Evolutionary conservation across 192 early-diverging fungal species (phyloP).

Genomic region (Entophlyctis helioformis): DNA sequence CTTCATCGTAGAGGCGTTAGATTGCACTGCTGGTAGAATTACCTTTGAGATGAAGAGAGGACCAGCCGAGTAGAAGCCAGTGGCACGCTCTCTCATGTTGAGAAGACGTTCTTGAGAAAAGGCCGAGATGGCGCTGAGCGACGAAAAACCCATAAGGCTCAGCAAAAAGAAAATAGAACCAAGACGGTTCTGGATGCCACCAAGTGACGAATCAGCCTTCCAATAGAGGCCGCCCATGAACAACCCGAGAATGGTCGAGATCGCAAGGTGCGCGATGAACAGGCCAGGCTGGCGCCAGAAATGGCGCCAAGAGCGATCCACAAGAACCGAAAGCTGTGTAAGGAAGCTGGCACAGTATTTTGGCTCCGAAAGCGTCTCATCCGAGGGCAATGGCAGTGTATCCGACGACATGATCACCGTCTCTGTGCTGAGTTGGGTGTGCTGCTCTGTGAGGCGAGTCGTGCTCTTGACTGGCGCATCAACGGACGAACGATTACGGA

Average conservation of each 20-base stretch:
- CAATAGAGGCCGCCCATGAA: slow-evolving; percentile 61
- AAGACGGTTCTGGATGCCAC: slow-evolving; percentile 64
- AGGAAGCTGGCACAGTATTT: slow-evolving; percentile 29
- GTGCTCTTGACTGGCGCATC: neutral
- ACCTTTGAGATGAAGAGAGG: slow-evolving; percentile 42
- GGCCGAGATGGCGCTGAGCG: slow-evolving; percentile 47
- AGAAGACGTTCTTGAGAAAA: slow-evolving; percentile 31
- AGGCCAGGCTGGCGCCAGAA: slow-evolving; percentile 29
- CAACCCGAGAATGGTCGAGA: slow-evolving; percentile 40
- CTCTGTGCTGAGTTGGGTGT: neutral
- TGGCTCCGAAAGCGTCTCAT: too few relatives aligned
- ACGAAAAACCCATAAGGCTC: slow-evolving; percentile 56
- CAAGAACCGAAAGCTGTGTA: slow-evolving; percentile 32
- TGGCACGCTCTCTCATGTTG: slow-evolving; percentile 34
- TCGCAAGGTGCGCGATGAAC: slow-evolving; percentile 41
- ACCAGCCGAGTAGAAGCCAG: slow-evolving; percentile 29
- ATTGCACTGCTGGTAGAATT: too few relatives aligned
- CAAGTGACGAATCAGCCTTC: slow-evolving; percentile 35
- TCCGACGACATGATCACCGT: neutral
- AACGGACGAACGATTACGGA: too few relatives aligned
- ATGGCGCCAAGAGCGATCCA: slow-evolving; percentile 27
- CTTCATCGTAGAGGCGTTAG: too few relatives aligned
- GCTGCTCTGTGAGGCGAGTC: neutral
- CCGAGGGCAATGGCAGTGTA: neutral
- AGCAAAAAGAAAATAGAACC: slow-evolving; percentile 60